Conservation (phyloP, 192 early-diverging fungal species). For the Coemansia sp. region DNA sequence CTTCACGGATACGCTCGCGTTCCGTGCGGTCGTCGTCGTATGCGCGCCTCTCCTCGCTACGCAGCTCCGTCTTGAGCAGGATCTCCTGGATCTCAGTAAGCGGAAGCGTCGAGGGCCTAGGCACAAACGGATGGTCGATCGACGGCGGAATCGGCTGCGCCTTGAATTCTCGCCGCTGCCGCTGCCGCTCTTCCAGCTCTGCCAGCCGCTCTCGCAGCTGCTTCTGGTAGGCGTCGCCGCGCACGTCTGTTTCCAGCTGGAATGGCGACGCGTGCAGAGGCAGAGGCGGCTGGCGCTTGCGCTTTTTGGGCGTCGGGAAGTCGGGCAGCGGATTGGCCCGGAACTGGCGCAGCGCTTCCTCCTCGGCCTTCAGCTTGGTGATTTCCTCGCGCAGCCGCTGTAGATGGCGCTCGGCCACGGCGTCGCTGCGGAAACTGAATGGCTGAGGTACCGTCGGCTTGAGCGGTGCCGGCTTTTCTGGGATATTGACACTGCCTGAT, state of each 20-base stretch:
- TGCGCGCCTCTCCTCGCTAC: slow-evolving; percentile 64
- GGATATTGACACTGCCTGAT: neutral
- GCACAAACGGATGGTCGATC: slow-evolving; percentile 62
- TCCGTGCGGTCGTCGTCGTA: slow-evolving; percentile 61
- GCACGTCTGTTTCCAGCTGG: slow-evolving; percentile 56
- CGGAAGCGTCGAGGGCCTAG: slow-evolving; percentile 53
- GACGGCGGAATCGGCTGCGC: slow-evolving; percentile 59
- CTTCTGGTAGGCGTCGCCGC: slow-evolving; percentile 53
- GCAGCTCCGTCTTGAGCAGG: slow-evolving; percentile 57
- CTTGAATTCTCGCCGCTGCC: slow-evolving; percentile 51
- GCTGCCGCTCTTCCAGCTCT: slow-evolving; percentile 47
- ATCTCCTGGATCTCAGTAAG: slow-evolving; percentile 50
- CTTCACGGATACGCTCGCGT: slow-evolving; percentile 57
- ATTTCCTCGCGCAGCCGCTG: slow-evolving; percentile 57
- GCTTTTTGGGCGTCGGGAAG: slow-evolving; percentile 56
- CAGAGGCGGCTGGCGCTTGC: slow-evolving; percentile 20
- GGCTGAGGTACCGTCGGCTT: slow-evolving; percentile 45
- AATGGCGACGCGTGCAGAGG: slow-evolving; percentile 63
- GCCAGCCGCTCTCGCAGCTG: slow-evolving; percentile 49
- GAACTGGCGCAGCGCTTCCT: slow-evolving; percentile 53
- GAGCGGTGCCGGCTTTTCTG: slow-evolving; percentile 18
- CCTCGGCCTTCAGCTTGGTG: slow-evolving; percentile 50
- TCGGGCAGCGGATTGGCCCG: slow-evolving; percentile 58
- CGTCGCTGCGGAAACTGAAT: slow-evolving; percentile 66
- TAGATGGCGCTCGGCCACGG: slow-evolving; percentile 57